phyloP scores from a whole-genome alignment of 192 early-diverging fungal species.

The Podila horticola region DNA sequence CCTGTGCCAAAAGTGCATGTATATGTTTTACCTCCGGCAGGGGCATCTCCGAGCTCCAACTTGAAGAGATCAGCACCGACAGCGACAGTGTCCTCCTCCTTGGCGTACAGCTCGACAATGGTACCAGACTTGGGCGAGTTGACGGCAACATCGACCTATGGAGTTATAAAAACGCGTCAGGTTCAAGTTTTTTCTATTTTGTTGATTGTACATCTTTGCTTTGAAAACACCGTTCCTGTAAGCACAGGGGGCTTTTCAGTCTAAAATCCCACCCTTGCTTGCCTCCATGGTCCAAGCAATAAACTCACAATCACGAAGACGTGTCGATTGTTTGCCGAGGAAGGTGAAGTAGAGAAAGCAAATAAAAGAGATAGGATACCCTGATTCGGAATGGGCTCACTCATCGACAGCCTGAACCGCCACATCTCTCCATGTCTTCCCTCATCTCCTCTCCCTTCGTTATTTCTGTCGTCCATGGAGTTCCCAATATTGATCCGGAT shows the following conservation, averaged over 20 bases:
- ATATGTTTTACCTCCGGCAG: constrained; percentile 60
- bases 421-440: neutral
- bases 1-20: neutral
- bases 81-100: constrained; percentile 90
- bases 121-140: constrained; percentile 94
- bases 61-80: constrained; percentile 95
- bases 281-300: too few species aligned
- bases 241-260: too few species aligned
- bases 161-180: neutral
- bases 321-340: too few species aligned
- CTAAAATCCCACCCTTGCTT: too few species aligned
- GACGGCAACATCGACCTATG: constrained; percentile 95
- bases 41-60: constrained; percentile 81
- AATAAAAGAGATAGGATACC: neutral
- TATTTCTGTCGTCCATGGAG: neutral
- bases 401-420: neutral
- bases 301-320: too few species aligned
- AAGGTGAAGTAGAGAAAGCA: too few species aligned
- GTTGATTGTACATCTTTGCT: neutral
- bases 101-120: constrained; percentile 83
- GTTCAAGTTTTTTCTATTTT: neutral
- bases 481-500: neutral
- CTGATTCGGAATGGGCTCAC: neutral
- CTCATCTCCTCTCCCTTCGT: neutral
- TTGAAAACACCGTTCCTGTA: too few species aligned